phyloP scores from a whole-genome alignment of 2,329 filamentous ascomycete species.

The Neurospora sp. region DNA sequence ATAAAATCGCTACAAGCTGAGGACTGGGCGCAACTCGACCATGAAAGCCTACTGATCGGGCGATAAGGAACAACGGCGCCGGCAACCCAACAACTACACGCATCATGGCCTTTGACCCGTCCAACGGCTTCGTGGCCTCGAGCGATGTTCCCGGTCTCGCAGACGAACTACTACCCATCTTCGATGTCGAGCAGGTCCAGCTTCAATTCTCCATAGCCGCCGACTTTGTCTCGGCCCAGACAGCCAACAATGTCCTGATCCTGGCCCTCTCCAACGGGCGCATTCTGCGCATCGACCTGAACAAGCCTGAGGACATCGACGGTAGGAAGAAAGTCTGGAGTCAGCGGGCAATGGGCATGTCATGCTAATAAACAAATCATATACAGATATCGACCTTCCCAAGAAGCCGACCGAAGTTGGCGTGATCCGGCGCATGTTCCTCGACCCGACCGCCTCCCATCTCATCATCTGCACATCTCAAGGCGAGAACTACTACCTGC shows the following conservation, averaged over 20 bases:
- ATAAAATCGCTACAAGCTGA: neutral
- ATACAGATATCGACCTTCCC: slow-evolving; percentile 84
- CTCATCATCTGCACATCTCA: slow-evolving; percentile 83
- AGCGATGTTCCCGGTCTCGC: slow-evolving; percentile 46
- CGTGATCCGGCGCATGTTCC: slow-evolving; percentile 90
- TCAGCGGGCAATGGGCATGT: neutral
- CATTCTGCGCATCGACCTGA: slow-evolving; percentile 87
- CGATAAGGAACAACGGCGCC: neutral
- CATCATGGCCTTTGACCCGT: slow-evolving; percentile 58
- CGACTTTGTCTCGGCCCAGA: slow-evolving; percentile 92
- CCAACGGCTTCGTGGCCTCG: slow-evolving; percentile 63
- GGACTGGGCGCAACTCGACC: neutral
- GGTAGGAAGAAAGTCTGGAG: slow-evolving; percentile 36
- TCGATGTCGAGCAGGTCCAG: slow-evolving; percentile 86
- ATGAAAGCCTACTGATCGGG: neutral
- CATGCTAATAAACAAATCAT: neutral
- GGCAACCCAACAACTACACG: neutral
- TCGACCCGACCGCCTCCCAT: slow-evolving; percentile 93
- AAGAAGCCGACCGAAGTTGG: slow-evolving; percentile 88
- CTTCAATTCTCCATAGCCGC: slow-evolving; percentile 90
- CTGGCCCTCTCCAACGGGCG: slow-evolving; percentile 85
- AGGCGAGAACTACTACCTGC: slow-evolving; percentile 95
- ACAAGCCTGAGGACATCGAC: slow-evolving; percentile 91
- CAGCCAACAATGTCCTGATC: slow-evolving; percentile 93
- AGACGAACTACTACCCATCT: slow-evolving; percentile 65